phyloP scores from a whole-genome alignment of 768 basidiomycete genomes.

The Pleurotus cornucopiae region DNA sequence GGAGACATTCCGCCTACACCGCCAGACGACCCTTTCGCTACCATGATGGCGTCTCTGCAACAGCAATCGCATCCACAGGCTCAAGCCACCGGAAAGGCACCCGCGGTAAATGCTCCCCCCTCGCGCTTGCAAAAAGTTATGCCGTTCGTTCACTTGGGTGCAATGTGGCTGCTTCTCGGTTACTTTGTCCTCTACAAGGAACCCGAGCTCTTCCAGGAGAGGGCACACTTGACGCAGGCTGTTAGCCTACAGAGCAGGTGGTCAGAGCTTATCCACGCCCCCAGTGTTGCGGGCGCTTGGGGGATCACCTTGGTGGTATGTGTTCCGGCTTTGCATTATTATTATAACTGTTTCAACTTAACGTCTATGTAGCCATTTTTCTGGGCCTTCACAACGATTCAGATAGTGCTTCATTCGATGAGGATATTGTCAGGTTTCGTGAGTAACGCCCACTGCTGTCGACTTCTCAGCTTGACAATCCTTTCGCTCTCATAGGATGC shows the following conservation, averaged over 20 bases:
- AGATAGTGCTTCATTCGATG: conserved; percentile 67
- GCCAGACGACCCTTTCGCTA: conserved; percentile 36
- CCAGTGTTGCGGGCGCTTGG: conserved; percentile 28
- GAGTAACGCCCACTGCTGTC: conserved; percentile 20
- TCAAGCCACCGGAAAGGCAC: conserved; percentile 20
- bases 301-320: conserved; percentile 58
- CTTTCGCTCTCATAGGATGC: conserved; percentile 38
- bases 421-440: conserved; percentile 70
- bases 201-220: conserved; percentile 43
- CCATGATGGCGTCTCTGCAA: conserved; percentile 29
- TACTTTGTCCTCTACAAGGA: conserved; percentile 69
- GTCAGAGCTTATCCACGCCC: conserved; percentile 44
- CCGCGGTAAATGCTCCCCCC: conserved; percentile 20
- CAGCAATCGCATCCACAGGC: conserved; percentile 2
- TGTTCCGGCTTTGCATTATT: conserved; percentile 8
- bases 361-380: conserved; percentile 60
- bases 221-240: conserved; percentile 26
- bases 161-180: conserved; percentile 60
- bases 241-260: conserved; percentile 53
- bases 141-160: conserved; percentile 61
- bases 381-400: conserved; percentile 74
- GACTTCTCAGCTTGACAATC: not conserved
- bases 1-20: conserved; percentile 21
- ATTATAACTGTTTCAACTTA: not conserved
- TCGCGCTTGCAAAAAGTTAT: conserved; percentile 55